These are phyloP conservation scores for Auriscalpium vulgare DNA, from an alignment of 768 basidiomycete species.

Conservation along the genomic window DNA sequence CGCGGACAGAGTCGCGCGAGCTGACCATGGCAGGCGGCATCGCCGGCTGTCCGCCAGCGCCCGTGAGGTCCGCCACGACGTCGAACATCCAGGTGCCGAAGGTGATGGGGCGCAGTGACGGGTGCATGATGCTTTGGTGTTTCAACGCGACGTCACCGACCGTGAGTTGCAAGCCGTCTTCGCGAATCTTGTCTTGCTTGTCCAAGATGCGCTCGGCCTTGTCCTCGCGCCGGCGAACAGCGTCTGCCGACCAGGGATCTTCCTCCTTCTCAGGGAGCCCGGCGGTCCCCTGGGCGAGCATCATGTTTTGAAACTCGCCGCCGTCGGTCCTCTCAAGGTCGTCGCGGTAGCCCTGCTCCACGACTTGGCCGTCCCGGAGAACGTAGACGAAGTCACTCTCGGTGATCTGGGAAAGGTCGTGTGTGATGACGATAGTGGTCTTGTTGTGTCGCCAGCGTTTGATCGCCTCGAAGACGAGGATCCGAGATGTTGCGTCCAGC, in stretches of 20 bases:
- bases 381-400: slow-evolving; percentile 85
- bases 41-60: slow-evolving; percentile 12
- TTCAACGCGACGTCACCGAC: slow-evolving; percentile 19
- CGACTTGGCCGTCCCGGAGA: slow-evolving; percentile 69
- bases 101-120: slow-evolving; percentile 45
- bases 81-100: slow-evolving; percentile 85
- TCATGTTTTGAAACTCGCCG: slow-evolving; percentile 71
- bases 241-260: slow-evolving; percentile 17
- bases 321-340: slow-evolving; percentile 56
- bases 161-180: slow-evolving; percentile 16
- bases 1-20: slow-evolving; percentile 17
- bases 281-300: slow-evolving; percentile 42
- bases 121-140: slow-evolving; percentile 36
- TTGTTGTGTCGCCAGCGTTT: slow-evolving; percentile 64
- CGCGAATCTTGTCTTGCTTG: slow-evolving; percentile 29
- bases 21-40: slow-evolving; percentile 20
- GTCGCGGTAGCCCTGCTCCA: slow-evolving; percentile 79
- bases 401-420: slow-evolving; percentile 82
- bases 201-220: slow-evolving; percentile 42
- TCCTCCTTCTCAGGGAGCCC: slow-evolving; percentile 39
- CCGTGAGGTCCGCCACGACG: slow-evolving; percentile 59
- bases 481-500: slow-evolving; percentile 79
- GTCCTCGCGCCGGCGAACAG: slow-evolving; percentile 27
- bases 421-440: slow-evolving; percentile 92
- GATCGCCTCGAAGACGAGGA: slow-evolving; percentile 73